Base-by-base conservation (phyloP, 2,329 filamentous ascomycete species). In the Penicillium capsulatum region DNA sequence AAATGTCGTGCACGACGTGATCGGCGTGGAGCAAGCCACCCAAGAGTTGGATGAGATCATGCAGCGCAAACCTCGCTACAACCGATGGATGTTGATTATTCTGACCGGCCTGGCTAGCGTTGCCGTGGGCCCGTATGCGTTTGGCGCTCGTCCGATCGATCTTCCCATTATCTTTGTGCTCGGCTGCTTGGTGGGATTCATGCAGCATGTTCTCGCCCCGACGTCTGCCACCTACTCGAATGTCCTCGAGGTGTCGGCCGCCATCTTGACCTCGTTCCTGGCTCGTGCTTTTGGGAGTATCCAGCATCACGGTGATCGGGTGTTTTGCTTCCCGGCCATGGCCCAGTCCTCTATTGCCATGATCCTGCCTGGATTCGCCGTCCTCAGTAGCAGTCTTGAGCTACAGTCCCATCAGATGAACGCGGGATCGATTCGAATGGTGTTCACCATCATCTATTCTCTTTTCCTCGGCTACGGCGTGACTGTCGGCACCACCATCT, bases 111-210 rank as follows among this genome's bases (percentile, higher is more conserved):
- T 88, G 2, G 86, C 86, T 3, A 86, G 84, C 9, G 82, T 80
- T 1, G 77, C 73, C 4, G 86, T 91, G 1, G 85, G 83, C 0
- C 86, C 86, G 0, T 91, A 91, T 54, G 83, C 84, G 3, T 92
- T 91, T 56, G 71, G 80, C 40, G 85, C 83, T 3, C 77, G 85
- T 2, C 77, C 81, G 28, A 83, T 90, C 32, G 57, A 59, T 34
- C 51, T 59, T 14, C 57, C 57, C 3, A 53, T 59, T 10, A 59
- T 59, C 14, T 91, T 91, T 59, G 37, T 86, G 0, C 73, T 92
- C 0, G 87, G 87, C 3, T 81, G 77, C 52, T 67, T 89, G 16
- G 73, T 92, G 1, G 86, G 86, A 1, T 66, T 81, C 37, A 70
- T 92, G 42, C 85, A 91, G 57, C 76, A 90, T 7, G 75, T 86